Evolutionary conservation across 768 basidiomycete species (phyloP).

Genomic region (Hirschioporus abietinus): DNA sequence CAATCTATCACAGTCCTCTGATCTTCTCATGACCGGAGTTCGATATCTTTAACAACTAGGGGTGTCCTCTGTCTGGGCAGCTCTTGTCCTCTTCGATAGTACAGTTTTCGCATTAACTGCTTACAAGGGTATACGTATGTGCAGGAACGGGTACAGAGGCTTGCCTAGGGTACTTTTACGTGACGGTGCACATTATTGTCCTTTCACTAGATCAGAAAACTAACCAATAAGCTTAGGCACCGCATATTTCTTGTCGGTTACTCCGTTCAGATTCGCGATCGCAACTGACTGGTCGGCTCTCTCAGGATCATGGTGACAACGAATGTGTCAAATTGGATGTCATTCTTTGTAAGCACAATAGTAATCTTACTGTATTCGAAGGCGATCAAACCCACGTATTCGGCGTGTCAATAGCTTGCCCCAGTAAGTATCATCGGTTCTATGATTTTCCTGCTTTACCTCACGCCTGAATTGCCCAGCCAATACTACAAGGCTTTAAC

Average conservation of each 20-base stretch:
- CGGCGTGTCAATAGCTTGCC: too few relatives aligned
- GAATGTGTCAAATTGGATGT: not conserved
- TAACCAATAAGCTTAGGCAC: not conserved
- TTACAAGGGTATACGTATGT: not conserved
- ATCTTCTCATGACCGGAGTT: not conserved
- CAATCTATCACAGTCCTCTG: not conserved
- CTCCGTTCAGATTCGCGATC: not conserved
- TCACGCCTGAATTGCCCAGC: not conserved
- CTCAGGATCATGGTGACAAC: not conserved
- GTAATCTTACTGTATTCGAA: not conserved
- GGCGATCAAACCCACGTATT: not conserved
- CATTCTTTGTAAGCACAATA: not conserved
- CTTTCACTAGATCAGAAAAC: not conserved
- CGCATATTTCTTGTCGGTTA: not conserved
- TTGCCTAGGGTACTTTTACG: not conserved
- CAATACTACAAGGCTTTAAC: not conserved
- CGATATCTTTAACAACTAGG: not conserved
- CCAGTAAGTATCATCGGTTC: not conserved
- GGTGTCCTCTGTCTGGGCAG: not conserved
- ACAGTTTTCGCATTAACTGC: not conserved
- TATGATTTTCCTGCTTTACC: not conserved
- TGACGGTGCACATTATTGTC: not conserved
- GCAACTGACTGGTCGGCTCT: not conserved
- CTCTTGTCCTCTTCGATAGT: not conserved
- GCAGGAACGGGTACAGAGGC: not conserved